These are phyloP conservation scores for Fusarium udum DNA, from an alignment of 2,329 filamentous ascomycete species.

Conservation along the genomic window DNA sequence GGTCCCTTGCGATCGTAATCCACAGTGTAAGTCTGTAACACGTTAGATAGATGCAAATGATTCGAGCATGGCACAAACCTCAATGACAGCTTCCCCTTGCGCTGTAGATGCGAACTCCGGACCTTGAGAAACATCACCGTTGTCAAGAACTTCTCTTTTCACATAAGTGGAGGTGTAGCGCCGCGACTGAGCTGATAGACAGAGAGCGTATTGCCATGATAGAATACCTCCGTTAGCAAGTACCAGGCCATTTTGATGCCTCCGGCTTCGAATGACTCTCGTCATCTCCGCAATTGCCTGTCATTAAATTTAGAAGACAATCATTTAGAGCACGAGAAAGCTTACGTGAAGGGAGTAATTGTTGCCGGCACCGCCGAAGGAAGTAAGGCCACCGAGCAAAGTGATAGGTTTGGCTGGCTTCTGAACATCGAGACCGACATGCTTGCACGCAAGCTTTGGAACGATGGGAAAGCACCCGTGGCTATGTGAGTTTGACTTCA, in stretches of 20 bases:
- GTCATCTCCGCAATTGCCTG: constrained; percentile 62
- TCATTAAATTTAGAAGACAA: accelerated
- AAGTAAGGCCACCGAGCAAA: constrained; percentile 71
- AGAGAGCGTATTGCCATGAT: constrained; percentile 72
- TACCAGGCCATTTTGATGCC: constrained; percentile 62
- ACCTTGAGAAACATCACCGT: background rate
- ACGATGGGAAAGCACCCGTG: constrained; percentile 75
- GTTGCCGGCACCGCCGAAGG: constrained; percentile 75
- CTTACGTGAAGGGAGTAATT: constrained; percentile 75
- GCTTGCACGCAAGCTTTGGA: constrained; percentile 70
- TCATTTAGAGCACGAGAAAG: constrained; percentile 39
- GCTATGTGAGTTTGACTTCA: accelerated
- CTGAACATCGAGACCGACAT: constrained; percentile 63
- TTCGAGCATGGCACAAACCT: constrained; percentile 11
- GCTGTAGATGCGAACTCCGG: constrained; percentile 31
- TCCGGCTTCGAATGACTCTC: constrained; percentile 59
- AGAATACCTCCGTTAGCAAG: constrained; percentile 73
- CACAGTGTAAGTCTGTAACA: constrained; percentile 44
- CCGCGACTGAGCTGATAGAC: constrained; percentile 60
- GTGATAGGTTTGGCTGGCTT: constrained; percentile 63
- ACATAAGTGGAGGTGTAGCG: constrained; percentile 18
- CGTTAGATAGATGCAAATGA: background rate
- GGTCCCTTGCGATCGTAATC: constrained; percentile 42
- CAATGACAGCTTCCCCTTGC: constrained; percentile 37
- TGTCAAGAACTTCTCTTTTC: background rate